These are phyloP conservation scores for Cucurbitaria berberidis DNA, from an alignment of 2,329 filamentous ascomycete genomes.

Conservation along the genomic window DNA sequence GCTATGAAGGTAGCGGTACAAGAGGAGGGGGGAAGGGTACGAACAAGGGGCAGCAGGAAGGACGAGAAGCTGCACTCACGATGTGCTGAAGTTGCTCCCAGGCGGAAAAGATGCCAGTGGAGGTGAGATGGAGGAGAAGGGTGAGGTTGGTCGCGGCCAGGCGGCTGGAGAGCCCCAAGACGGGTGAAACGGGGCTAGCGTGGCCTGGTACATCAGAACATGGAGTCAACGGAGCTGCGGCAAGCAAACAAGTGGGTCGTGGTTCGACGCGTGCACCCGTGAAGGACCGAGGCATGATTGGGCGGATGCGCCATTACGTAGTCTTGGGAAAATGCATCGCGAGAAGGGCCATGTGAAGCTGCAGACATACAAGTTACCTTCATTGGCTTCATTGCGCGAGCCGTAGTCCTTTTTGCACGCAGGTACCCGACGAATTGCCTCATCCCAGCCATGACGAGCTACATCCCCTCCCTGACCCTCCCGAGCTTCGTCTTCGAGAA, in stretches of 20 bases:
- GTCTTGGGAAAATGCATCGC: constrained; percentile 10
- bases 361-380: constrained; percentile 9
- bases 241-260: constrained; percentile 36
- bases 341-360: constrained; percentile 8
- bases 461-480: constrained; percentile 78
- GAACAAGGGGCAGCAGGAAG: constrained; percentile 36
- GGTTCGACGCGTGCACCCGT: constrained; percentile 19
- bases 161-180: constrained; percentile 20
- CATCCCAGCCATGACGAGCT: constrained; percentile 71
- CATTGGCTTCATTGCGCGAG: neutral
- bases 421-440: constrained; percentile 3
- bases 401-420: neutral
- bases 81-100: constrained; percentile 41
- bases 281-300: constrained; percentile 25
- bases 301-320: constrained; percentile 4
- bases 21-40: constrained; percentile 30
- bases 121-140: constrained; percentile 33
- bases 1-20: constrained; percentile 42
- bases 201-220: neutral
- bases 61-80: constrained; percentile 48
- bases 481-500: constrained; percentile 73
- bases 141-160: constrained; percentile 28
- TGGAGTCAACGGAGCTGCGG: constrained; percentile 19
- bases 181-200: constrained; percentile 32
- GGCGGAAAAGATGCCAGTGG: constrained; percentile 29